These are phyloP conservation scores for Pyrenopolyporus hunteri DNA, from an alignment of 495 filamentous ascomycete genomes.

Conservation along the genomic window DNA sequence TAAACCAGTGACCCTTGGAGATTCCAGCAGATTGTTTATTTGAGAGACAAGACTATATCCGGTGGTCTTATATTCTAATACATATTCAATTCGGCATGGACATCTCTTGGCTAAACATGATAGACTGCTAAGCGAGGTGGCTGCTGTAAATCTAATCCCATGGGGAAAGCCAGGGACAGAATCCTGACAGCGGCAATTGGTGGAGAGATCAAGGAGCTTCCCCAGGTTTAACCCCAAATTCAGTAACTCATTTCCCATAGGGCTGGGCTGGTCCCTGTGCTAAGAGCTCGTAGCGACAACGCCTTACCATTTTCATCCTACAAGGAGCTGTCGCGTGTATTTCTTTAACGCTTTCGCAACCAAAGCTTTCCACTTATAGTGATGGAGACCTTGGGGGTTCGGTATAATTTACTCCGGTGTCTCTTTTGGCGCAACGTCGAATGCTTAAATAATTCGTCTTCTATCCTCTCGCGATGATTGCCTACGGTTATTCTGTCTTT, in stretches of 20 bases:
- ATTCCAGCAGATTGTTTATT: too few species aligned
- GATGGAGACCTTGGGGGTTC: conserved; percentile 1
- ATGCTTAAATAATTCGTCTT: background rate
- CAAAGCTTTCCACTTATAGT: background rate
- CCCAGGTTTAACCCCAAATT: background rate
- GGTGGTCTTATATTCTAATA: too few species aligned
- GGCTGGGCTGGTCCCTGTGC: background rate
- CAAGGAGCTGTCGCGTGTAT: conserved; percentile 1
- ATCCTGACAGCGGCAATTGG: background rate
- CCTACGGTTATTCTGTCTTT: background rate
- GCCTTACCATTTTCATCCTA: background rate
- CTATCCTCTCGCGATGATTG: too few species aligned
- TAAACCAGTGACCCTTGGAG: too few species aligned
- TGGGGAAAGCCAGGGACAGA: conserved; percentile 1
- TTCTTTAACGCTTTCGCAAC: background rate
- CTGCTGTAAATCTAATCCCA: background rate
- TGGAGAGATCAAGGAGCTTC: conserved; percentile 1
- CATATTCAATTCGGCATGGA: too few species aligned
- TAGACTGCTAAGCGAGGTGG: background rate
- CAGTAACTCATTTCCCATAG: background rate
- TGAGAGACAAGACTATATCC: too few species aligned
- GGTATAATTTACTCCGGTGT: conserved; percentile 19
- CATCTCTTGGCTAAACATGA: background rate
- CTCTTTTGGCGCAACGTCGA: background rate
- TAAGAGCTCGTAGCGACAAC: background rate